Evolutionary conservation across 140 eudicot genomes (phyloP), one percentile per base, ranked within the genome.

Genomic region (Bidens hawaiensis): DNA sequence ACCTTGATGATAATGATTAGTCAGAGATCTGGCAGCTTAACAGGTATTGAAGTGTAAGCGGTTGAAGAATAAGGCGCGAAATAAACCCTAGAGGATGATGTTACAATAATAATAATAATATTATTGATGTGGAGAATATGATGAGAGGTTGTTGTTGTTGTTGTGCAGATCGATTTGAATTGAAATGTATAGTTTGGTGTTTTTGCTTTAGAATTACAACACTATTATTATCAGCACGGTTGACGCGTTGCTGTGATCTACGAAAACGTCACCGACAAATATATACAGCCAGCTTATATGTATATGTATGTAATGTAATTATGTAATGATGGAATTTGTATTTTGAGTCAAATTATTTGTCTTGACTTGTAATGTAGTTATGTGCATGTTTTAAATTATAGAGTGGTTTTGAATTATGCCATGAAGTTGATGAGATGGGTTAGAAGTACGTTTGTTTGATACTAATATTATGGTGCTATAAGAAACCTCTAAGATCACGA

Each of bases 71-170:
- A 49, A 71, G 56, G 56, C 43, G 70, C 45, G 65, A 51, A 70
- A 68, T 75, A 45, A 55, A 46, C 67, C 72, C 76, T 54, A 61
- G 66, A 43, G 65, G 19, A 15, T 17, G 2, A 58, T 24, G 26
- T 49, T 16, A 40, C n/a, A 30, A 21, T 38, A 12, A 17, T 57
- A 60, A 49, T 59, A 57, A 14, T 21, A 42, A 31, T 15, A 24
- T 21, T 54, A 21, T 54, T 16, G 78, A 65, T 74, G 74, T 72
- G 77, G 70, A 52, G 84, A 70, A 79, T 74, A 69, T 79, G 84
- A 63, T 64, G 48, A 27, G 58, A 52, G 64, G 40, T 62, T 62
- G 64, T 54, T 71, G 70, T 38, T 57, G 40, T 62, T 62, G 64
- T 54, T 71, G 70, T 38, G 30, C 6, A 52, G 30, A 62, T 52